Base-by-base conservation (phyloP, 2,329 filamentous ascomycete genomes). In the Chaetomium strumarium region DNA sequence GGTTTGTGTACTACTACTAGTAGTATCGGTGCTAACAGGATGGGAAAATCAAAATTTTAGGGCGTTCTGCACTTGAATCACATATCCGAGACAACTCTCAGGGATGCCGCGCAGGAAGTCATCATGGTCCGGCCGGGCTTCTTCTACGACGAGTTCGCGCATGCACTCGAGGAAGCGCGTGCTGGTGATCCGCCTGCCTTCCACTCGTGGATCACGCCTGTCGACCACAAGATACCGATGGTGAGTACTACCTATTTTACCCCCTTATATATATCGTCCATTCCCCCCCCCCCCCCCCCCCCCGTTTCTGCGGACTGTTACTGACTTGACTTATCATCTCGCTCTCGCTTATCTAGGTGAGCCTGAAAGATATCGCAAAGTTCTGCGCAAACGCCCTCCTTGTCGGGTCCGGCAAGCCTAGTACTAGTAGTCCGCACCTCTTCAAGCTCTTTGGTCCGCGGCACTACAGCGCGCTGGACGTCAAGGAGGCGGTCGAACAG, bases 121-220 rank as follows among this genome's bases (percentile, higher is more conserved):
- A 30, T 37, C 19, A 38, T 46, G 6, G 44, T 46, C 17, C 13
- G 44, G 14, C 44, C 44, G 3, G 33, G 44, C 12, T 46, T 33
- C 44, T 46, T 46, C 19, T 33, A 34, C 16, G 46, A 41, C 20
- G 29, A 16, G 10, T 49, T 37, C 5, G 37, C 33, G 1, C 13
- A 24, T 24, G 43, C 43, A 20, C 29, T 49, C 24, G 46, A 34
- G 38, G 29, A 24, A n/a, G n/a, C 30, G 24, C 38, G 20, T 12
- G 38, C 29, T n/a, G 37, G 42, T 16, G 37, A 49, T 16, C 37
- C 37, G 11, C 46, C 37, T 34, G 38, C 36, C 2, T 10, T 49
- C n/a, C 38, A 49, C 29, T 24, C 46, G 8, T 49, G 46, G 46
- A 42, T 42, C 17, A 42, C 38, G 29, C 46, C 46, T 24, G 24